Evolutionary conservation across 1,284 basidiomycete species (phyloP), one percentile per base, ranked within the genome.

Genomic region (Cutaneotrichosporon curvatum): DNA sequence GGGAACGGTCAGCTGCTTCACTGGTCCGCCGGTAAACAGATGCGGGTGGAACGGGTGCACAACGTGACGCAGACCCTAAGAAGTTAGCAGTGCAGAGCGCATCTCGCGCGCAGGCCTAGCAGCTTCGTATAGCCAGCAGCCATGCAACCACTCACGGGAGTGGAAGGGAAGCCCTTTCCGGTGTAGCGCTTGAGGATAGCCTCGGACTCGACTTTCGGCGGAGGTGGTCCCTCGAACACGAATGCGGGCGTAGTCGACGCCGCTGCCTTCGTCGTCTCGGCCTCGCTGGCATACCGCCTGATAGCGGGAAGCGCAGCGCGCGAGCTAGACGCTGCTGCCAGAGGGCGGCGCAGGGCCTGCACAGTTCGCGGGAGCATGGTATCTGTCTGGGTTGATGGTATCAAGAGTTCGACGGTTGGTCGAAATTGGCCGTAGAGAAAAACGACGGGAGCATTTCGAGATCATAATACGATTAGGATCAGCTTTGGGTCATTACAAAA

Each of bases 1-100:
- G 10, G 94, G 78, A 28, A 85, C 71, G 9, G 94, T 98, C 41
- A 98, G 80, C 15, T 78, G 74, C n/a, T 86, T 81, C 20, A 92
- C 71, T 9, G 94, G 92, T 19, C 81, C 74, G 28, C 92, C 92
- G 56, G 80, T 76, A 74, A 85, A 90, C 16, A 97, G 67, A 60
- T 96, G 89, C 12, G 79, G 78, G 54, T 86, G 84, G 45, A 89
- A 74, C 6, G 88, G 87, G 32, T 84, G 80, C 37, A 83, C 80
- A 45, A 95, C 79, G 72, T 96, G 91, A 37, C 92, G 87, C 40
- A 94, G 79, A 59, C 84, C 81, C 70, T 72, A 31, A n/a, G 11
- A 19, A 7, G 21, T 42, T 35, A 45, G 37, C 25, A 28, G n/a
- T n/a, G n/a, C n/a, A n/a, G n/a, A n/a, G n/a, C 16, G 36, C 23